These are phyloP conservation scores for Paraphoma sp. DNA, from an alignment of 2,329 filamentous ascomycete genomes.

Conservation along the genomic window DNA sequence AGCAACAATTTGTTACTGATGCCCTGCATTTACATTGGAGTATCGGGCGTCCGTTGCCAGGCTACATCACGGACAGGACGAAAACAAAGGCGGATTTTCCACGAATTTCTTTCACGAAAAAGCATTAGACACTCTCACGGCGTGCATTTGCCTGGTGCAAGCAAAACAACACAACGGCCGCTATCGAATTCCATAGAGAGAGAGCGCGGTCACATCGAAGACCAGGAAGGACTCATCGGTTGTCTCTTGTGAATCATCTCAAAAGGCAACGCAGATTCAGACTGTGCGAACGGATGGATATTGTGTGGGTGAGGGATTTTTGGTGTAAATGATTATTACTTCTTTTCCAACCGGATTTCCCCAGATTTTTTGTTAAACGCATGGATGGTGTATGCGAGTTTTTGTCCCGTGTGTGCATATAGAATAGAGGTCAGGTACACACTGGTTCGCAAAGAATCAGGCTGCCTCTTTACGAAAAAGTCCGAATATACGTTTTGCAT, in stretches of 20 bases:
- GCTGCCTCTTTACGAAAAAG: background rate
- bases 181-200: constrained; percentile 9
- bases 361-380: background rate
- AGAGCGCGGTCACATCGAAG: constrained; percentile 8
- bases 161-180: constrained; percentile 8
- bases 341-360: too few relatives aligned
- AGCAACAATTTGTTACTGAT: constrained; percentile 17
- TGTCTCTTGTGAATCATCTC: constrained; percentile 6
- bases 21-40: constrained; percentile 40
- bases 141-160: constrained; percentile 44
- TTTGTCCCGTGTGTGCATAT: background rate
- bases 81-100: constrained; percentile 26
- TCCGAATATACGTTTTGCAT: constrained; percentile 3
- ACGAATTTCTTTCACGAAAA: constrained; percentile 37
- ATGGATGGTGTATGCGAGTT: background rate
- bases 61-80: constrained; percentile 20
- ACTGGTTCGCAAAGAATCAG: too few relatives aligned
- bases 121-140: constrained; percentile 45
- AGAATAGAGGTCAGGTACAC: background rate
- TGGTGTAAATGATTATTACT: constrained; percentile 24
- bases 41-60: constrained; percentile 24
- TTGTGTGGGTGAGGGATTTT: constrained; percentile 8
- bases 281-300: constrained; percentile 16
- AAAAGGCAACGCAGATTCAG: constrained; percentile 29
- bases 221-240: constrained; percentile 24